phyloP scores from a whole-genome alignment of 768 basidiomycete genomes.

The Hygrophorus russula region DNA sequence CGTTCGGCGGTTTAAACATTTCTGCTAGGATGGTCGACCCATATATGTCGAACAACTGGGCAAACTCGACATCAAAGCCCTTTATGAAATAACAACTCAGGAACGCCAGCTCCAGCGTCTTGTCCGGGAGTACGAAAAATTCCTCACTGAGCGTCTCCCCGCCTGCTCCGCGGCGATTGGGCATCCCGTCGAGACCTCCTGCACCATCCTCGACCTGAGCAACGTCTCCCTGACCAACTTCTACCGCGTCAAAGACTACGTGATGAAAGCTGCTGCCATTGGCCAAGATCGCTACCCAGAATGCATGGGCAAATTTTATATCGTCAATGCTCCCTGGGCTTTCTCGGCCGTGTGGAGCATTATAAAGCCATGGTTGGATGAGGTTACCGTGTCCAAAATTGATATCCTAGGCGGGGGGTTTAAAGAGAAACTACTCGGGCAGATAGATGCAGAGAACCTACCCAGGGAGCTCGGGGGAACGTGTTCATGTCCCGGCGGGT shows the following conservation, averaged over 20 bases:
- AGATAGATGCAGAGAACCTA: constrained; percentile 78
- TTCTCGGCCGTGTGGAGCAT: constrained; percentile 84
- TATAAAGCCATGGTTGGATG: constrained; percentile 91
- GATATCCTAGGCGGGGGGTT: constrained; percentile 74
- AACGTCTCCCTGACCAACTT: constrained; percentile 65
- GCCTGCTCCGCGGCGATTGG: constrained; percentile 61
- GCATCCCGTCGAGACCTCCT: constrained; percentile 90
- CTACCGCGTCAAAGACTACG: constrained; percentile 88
- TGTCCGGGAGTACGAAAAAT: constrained; percentile 90
- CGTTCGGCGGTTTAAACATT: neutral
- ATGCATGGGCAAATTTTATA: constrained; percentile 96
- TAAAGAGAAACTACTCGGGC: constrained; percentile 63
- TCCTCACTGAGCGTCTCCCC: constrained; percentile 68
- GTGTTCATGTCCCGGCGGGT: constrained; percentile 71
- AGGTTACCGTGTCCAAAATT: constrained; percentile 92
- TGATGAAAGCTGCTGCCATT: constrained; percentile 60
- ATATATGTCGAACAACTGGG: constrained; percentile 93
- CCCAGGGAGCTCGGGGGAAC: constrained; percentile 78
- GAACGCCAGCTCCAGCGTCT: constrained; percentile 85
- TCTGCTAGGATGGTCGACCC: constrained; percentile 77
- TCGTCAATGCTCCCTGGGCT: constrained; percentile 93
- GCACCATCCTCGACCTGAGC: constrained; percentile 92
- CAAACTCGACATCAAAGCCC: constrained; percentile 73
- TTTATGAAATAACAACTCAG: constrained; percentile 72
- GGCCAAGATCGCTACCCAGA: constrained; percentile 91